Evolutionary conservation across 2,329 filamentous ascomycete genomes (phyloP).

Genomic region (Fonsecaea pedrosoi): DNA sequence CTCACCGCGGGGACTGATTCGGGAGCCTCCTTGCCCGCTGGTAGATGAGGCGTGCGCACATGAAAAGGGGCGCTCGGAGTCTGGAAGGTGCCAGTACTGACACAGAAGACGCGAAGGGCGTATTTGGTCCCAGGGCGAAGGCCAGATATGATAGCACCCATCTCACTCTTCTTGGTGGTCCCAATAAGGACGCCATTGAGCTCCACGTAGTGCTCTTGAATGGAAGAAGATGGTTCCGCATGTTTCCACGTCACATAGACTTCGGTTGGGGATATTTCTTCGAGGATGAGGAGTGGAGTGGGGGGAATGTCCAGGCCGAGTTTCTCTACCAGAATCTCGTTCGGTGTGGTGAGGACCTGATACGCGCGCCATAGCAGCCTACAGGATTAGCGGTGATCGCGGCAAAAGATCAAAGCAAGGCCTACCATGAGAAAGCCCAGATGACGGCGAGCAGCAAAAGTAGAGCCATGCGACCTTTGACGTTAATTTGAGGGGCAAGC

Average conservation of each 20-base stretch:
- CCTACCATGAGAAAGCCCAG: slow-evolving; percentile 58
- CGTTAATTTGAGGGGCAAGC: slow-evolving; percentile 54
- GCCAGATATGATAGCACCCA: slow-evolving; percentile 88
- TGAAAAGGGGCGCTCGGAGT: slow-evolving; percentile 85
- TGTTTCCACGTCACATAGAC: slow-evolving; percentile 91
- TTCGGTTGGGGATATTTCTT: slow-evolving; percentile 84
- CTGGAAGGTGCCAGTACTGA: slow-evolving; percentile 91
- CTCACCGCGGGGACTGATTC: slow-evolving; percentile 56
- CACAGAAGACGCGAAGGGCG: slow-evolving; percentile 89
- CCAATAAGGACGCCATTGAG: slow-evolving; percentile 91
- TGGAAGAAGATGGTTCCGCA: slow-evolving; percentile 69
- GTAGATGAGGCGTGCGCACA: slow-evolving; percentile 67
- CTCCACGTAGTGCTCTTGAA: slow-evolving; percentile 88
- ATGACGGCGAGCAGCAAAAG: slow-evolving; percentile 56
- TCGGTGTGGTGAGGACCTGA: slow-evolving; percentile 87
- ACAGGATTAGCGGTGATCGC: slow-evolving; percentile 17
- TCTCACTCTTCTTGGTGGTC: slow-evolving; percentile 79
- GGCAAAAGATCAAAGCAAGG: not conserved
- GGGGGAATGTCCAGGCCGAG: slow-evolving; percentile 94
- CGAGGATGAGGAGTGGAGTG: slow-evolving; percentile 85
- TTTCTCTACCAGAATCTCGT: slow-evolving; percentile 87
- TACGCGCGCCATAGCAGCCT: slow-evolving; percentile 87
- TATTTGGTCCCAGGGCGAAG: slow-evolving; percentile 88
- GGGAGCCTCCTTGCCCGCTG: slow-evolving; percentile 31
- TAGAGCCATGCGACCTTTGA: slow-evolving; percentile 58